Base-by-base conservation (phyloP, 2,329 filamentous ascomycete genomes). In the Tolypocladium ovalisporum region DNA sequence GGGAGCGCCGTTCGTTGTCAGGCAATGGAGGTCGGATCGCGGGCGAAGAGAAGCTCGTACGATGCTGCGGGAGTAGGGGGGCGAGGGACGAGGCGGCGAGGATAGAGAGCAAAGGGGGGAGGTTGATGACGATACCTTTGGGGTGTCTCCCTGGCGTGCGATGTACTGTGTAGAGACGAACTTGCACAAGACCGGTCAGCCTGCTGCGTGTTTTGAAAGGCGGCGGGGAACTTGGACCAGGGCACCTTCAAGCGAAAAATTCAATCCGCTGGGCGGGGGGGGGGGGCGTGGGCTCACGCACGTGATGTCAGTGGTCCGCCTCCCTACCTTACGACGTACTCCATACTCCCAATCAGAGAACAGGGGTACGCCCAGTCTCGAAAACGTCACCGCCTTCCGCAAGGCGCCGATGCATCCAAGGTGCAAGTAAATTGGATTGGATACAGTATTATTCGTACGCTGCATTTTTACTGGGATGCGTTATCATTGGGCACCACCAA, bases 211-310 rank as follows among this genome's bases (percentile, higher is more conserved):
- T 74, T 75, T 73, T 73, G 70, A 71, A 58, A 69, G 68, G 70
- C 68, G 70, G 73, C 73, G 71, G 71, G 71, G 71, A 71, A 73
- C 68, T 69, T 69, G 63, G 67, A 63, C 68, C 52, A 54, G 68
- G 69, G 68, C 65, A 65, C 63, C 64, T 64, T 59, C 67, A 66
- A 70, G 71, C 69, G 71, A 74, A 76, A 75, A 76, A 71, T 72
- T 75, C 73, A 73, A 67, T 70, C 70, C 67, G 64, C 66, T 62
- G 64, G 58, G 62, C 7, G 61, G 64, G 66, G 62, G 64, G 66
- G 59, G 64, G 58, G 62, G 35, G 61, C 64, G 66, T 63, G 64
- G 66, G 59, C 57, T 62, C 60, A 52, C 61, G 67, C 71, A 73
- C 71, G 71, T 73, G 71, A 73, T 65, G 54, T 64, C 56, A 61